A percentile compares a stretch with the other conserved stretches of the same genome.
phyloP scores from a whole-genome alignment of 192 early-diverging fungal genomes.

The Linnemannia elongata region DNA sequence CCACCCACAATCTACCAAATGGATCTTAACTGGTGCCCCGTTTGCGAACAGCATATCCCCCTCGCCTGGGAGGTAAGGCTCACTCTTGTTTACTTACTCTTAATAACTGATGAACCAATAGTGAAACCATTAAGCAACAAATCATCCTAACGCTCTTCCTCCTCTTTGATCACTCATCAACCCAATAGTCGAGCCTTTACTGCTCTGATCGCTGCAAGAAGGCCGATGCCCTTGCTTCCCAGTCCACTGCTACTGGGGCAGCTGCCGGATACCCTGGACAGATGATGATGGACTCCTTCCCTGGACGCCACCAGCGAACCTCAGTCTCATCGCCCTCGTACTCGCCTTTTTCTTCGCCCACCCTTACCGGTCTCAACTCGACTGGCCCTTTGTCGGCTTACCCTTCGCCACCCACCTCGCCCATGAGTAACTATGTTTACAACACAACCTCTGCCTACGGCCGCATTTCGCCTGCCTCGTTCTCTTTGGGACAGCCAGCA shows the following conservation, averaged over 20 bases:
- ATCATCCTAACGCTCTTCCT: not conserved
- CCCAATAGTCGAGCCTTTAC: constrained; percentile 48
- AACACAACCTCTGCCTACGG: constrained; percentile 38
- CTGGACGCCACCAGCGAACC: constrained; percentile 19
- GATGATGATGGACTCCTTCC: constrained; percentile 31
- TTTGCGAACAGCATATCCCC: constrained; percentile 58
- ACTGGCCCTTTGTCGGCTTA: constrained; percentile 13
- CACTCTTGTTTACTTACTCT: constrained; percentile 1
- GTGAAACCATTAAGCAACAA: not conserved
- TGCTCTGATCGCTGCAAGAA: constrained; percentile 57
- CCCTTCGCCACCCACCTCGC: constrained; percentile 50
- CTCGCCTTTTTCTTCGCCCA: constrained; percentile 42
- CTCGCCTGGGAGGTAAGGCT: constrained; percentile 58
- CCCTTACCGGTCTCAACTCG: constrained; percentile 16
- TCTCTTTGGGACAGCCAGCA: constrained; percentile 42
- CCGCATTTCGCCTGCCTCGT: constrained; percentile 34
- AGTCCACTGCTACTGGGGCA: not conserved
- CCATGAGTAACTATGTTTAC: constrained; percentile 50
- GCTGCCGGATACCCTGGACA: constrained; percentile 10
- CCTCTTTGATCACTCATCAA: not conserved
- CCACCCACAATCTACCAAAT: constrained; percentile 5
- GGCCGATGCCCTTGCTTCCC: constrained; percentile 34
- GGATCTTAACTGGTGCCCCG: constrained; percentile 60
- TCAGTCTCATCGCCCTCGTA: constrained; percentile 27
- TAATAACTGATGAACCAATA: not conserved